Evolutionary conservation across 1,139 yeast species (phyloP).

Genomic region (Kluyveromyces sp.): DNA sequence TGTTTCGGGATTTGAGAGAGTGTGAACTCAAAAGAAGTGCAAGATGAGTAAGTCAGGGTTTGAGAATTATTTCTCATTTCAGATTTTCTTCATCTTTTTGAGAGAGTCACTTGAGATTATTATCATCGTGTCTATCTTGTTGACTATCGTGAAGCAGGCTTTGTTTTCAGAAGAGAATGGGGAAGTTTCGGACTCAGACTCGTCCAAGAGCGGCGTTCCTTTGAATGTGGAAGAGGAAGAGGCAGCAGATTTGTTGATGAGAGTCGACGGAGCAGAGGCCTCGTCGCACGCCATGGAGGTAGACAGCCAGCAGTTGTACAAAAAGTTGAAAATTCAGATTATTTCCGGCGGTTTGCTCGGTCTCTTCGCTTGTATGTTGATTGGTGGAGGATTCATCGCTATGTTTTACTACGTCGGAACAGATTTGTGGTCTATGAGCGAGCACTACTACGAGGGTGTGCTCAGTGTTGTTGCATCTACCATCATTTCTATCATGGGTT

Average conservation of each 20-base stretch:
- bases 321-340: constrained; percentile 60
- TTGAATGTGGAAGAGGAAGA: constrained; percentile 27
- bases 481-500: constrained; percentile 82
- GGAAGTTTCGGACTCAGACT: neutral
- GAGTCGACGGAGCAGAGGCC: constrained; percentile 5
- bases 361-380: constrained; percentile 59
- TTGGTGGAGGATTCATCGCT: constrained; percentile 84
- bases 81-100: constrained; percentile 73
- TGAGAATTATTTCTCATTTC: constrained; percentile 36
- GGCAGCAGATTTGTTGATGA: constrained; percentile 12
- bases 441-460: constrained; percentile 91
- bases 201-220: constrained; percentile 9
- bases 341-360: constrained; percentile 76
- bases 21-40: neutral
- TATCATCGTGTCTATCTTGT: constrained; percentile 78
- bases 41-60: constrained; percentile 10
- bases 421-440: constrained; percentile 80
- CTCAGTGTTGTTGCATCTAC: constrained; percentile 77
- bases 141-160: constrained; percentile 79
- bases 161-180: constrained; percentile 24
- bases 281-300: constrained; percentile 7
- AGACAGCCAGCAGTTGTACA: constrained; percentile 40
- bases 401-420: constrained; percentile 71
- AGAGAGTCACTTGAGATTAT: constrained; percentile 90
- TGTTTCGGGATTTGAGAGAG: too few species aligned